phyloP scores from a whole-genome alignment of 2,329 filamentous ascomycete species.

The Cordyceps cateniannulata region DNA sequence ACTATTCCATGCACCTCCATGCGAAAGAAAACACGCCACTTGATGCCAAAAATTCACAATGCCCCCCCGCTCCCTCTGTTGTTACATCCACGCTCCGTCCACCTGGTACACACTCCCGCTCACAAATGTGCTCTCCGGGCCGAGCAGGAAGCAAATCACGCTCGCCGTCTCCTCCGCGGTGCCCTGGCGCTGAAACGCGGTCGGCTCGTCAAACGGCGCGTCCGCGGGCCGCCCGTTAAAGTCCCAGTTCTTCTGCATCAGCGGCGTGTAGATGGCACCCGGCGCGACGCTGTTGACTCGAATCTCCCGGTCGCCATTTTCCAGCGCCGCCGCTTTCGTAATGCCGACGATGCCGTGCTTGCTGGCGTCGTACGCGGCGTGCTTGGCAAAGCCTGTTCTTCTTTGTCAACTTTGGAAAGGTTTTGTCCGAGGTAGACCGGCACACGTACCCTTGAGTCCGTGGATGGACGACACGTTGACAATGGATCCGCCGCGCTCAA shows the following conservation, averaged over 20 bases:
- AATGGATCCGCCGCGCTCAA: conserved; percentile 48
- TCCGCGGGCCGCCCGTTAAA: conserved; percentile 24
- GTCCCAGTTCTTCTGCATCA: conserved; percentile 39
- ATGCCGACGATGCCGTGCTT: conserved; percentile 30
- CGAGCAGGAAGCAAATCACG: conserved; percentile 41
- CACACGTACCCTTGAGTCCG: conserved; percentile 29
- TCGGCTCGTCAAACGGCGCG: conserved; percentile 36
- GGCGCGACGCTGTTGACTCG: conserved; percentile 38
- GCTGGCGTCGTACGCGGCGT: conserved; percentile 28
- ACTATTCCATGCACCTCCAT: too few species aligned
- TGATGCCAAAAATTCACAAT: too few species aligned
- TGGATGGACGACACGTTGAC: conserved; percentile 51
- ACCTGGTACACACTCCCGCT: conserved; percentile 39
- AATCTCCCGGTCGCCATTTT: conserved; percentile 35
- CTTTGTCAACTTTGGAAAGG: not conserved
- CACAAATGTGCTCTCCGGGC: conserved; percentile 40
- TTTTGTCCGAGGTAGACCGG: too few species aligned
- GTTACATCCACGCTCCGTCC: conserved; percentile 34
- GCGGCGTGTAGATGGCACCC: conserved; percentile 41
- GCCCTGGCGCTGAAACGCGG: conserved; percentile 36
- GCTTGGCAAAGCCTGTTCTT: conserved; percentile 24
- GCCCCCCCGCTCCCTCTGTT: too few species aligned
- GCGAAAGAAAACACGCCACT: too few species aligned
- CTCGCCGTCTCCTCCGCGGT: conserved; percentile 41
- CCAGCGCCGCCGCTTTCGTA: conserved; percentile 25